Evolutionary conservation across 164 flowering plant genomes (phyloP).

Genomic region (Paratinospora sagittata): DNA sequence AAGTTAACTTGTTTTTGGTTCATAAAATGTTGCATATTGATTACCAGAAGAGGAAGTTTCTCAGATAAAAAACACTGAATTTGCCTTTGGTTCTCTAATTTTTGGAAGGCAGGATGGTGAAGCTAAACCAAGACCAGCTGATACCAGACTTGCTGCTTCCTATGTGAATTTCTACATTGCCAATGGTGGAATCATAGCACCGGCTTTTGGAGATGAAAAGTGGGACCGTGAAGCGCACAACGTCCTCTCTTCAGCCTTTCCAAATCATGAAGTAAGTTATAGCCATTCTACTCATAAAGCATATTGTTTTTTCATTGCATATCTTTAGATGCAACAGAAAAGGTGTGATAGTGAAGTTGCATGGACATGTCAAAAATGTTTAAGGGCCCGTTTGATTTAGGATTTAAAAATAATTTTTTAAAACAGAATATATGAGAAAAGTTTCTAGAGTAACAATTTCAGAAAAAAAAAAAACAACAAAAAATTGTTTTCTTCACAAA

Average conservation of each 20-base stretch:
- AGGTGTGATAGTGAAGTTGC: not conserved
- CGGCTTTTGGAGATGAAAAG: constrained; percentile 80
- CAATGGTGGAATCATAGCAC: constrained; percentile 75
- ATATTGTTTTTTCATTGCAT: not conserved
- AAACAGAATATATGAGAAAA: too few relatives aligned
- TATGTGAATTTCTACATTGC: constrained; percentile 93
- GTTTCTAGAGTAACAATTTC: too few relatives aligned
- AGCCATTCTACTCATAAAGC: not conserved
- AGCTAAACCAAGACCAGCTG: constrained; percentile 62
- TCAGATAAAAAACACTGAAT: too few relatives aligned
- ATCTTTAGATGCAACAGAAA: not conserved
- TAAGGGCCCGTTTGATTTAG: too few relatives aligned
- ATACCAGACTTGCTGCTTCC: constrained; percentile 86
- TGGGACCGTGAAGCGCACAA: constrained; percentile 78
- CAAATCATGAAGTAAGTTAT: constrained; percentile 55
- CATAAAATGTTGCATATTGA: not conserved
- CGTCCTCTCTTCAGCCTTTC: constrained; percentile 68
- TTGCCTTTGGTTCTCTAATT: constrained; percentile 2
- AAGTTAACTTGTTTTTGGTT: not conserved
- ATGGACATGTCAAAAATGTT: too few relatives aligned
- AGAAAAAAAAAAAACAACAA: too few relatives aligned
- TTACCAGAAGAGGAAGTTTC: too few relatives aligned
- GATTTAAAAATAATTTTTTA: too few relatives aligned
- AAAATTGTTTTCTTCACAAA: too few relatives aligned
- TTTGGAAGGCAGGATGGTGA: constrained; percentile 44